Percentiles rank a stretch among this genome's conserved stretches.
phyloP scores from a whole-genome alignment of 345 rosid genomes.

The Cardiospermum halicacabum region DNA sequence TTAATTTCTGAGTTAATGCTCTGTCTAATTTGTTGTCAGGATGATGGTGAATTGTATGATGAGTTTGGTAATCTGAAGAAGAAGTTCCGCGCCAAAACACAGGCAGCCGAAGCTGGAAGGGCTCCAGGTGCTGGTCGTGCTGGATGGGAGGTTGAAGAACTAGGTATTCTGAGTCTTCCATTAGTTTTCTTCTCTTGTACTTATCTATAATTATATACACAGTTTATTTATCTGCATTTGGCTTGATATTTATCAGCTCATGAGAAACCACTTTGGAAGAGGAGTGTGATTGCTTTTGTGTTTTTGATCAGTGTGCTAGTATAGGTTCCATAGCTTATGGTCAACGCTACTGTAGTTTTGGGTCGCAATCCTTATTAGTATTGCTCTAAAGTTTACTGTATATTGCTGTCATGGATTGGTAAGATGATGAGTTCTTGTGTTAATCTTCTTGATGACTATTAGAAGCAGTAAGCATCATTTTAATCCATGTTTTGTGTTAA shows the following conservation, averaged over 20 bases:
- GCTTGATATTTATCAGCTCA: background rate
- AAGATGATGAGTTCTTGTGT: too few relatives aligned
- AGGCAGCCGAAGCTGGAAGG: conserved; percentile 61
- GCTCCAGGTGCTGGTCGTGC: conserved; percentile 92
- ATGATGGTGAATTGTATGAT: conserved; percentile 97
- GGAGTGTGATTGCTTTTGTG: background rate
- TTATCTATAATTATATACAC: background rate
- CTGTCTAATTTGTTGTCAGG: conserved; percentile 36
- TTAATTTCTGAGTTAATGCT: conserved; percentile 21
- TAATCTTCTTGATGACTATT: too few relatives aligned
- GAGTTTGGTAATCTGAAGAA: conserved; percentile 98
- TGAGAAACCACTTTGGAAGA: background rate
- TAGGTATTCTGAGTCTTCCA: conserved; percentile 43
- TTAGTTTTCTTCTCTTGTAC: background rate
- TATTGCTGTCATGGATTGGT: too few relatives aligned
- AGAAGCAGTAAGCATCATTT: too few relatives aligned
- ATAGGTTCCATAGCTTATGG: background rate
- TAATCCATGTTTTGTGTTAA: too few relatives aligned
- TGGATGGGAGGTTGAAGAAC: conserved; percentile 95
- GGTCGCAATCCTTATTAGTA: background rate
- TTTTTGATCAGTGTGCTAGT: background rate
- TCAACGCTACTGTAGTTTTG: background rate
- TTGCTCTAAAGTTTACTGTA: background rate
- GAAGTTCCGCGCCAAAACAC: conserved; percentile 84
- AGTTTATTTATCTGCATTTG: background rate